Evolutionary conservation across 2,329 filamentous ascomycete species (phyloP), one percentile per base, ranked within the genome.

Genomic region (Alternaria novae-zelandiae): DNA sequence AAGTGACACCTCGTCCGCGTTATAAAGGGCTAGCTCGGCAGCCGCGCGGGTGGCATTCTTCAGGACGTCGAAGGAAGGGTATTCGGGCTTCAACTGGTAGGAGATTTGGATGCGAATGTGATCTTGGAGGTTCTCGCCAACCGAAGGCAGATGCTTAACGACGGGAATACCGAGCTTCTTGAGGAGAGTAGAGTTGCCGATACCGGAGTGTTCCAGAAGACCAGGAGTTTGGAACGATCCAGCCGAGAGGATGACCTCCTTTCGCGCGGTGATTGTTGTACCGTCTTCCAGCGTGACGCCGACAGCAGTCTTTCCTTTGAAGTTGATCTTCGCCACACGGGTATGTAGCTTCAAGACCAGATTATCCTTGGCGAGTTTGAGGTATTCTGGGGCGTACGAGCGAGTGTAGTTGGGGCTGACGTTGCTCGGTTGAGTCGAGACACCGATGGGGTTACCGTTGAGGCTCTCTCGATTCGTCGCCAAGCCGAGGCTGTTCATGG

Each of bases 381-480:
- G 73, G 61, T 86, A 86, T 3, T 79, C 79, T 46, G 81, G 83
- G 23, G 79, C 78, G 71, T 86, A 87, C 3, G 83, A 86, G 32
- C 86, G 79, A 20, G 77, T 82, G 66, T 84, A 86, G 44, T 82
- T 80, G 5, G 78, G 79, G 10, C 81, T 79, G 41, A 88, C 82
- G 60, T 82, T 85, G 65, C 81, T 84, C 10, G 86, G 80, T 61
- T 85, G 83, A 32, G 80, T 82, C 74, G 83, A 84, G 7, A 83
- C 83, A 7, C 86, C 86, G 4, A 86, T 71, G 13, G 82, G 83
- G 51, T 84, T 81, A 2, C 86, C 86, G 13, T 81, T 79, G 2
- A 87, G 78, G 9, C 83, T 86, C 53, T 85, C 76, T n/a, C 71
- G 68, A 56, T 83, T 83, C 6, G 71, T 63, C 3, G 72, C 54